Evolutionary conservation across 1,284 basidiomycete genomes (phyloP), one percentile per base, ranked within the genome.

Genomic region (Chiua sp.): DNA sequence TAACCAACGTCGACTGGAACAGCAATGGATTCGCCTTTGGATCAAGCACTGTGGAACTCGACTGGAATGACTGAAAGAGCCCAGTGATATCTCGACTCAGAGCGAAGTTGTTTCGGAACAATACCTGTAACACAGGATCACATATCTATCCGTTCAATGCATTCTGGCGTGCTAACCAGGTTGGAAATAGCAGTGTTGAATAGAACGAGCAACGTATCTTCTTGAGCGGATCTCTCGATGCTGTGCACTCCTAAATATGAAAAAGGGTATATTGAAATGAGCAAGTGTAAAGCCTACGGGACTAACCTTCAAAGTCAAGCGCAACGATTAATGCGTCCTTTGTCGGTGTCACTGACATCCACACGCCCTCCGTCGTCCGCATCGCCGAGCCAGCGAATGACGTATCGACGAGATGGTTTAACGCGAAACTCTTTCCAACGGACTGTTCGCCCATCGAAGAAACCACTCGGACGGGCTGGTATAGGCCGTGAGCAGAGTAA

Each of bases 391-490:
- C 87, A 32, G 86, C 85, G 63, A 88, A 88, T 0, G 86, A 87
- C 0, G 87, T 85, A 63, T 88, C 86, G 0, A 78, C 82, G 26
- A 88, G 75, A 65, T 88, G 87, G 50, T 88, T 88, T 15, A 88
- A 69, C 0, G 83, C 76, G 61, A 82, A 88, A 57, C 82, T 85
- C 65, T 88, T 88, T 0, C 86, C 87, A 0, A 88, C 87, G 0
- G 84, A 87, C 65, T 87, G 87, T 66, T 87, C 86, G 72, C 85
- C 87, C 87, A 88, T 87, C 0, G 87, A 88, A 0, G 86, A 86
- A 1, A 87, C 84, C 1, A 88, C 86, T 62, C 79, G 82, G 12
- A 88, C 86, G 1, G 84, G 84, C 86, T 87, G n/a, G n/a, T n/a
- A 59, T 32, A 28, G 28, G 49, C 1, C 4, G 18, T 59, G 16